Evolutionary conservation across 768 basidiomycete species (phyloP).

Genomic region (Neoboletus brunneissimus): DNA sequence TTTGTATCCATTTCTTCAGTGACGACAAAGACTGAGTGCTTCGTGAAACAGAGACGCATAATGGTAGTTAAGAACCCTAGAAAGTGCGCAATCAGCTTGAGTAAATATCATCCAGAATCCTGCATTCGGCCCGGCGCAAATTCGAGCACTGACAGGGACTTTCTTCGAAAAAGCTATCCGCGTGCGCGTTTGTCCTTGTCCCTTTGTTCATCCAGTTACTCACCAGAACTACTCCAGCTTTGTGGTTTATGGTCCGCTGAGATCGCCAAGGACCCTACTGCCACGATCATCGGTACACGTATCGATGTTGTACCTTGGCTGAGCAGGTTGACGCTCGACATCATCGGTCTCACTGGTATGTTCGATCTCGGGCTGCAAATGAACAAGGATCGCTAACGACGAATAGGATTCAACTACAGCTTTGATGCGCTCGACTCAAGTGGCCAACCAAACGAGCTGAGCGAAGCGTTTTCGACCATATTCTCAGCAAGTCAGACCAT

Average conservation of each 20-base stretch:
- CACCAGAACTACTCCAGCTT: slow-evolving; percentile 26
- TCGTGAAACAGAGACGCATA: slow-evolving; percentile 20
- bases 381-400: background rate
- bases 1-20: background rate
- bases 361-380: background rate
- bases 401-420: slow-evolving; percentile 38
- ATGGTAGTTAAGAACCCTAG: slow-evolving; percentile 23
- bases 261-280: slow-evolving; percentile 26
- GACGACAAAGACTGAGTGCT: background rate
- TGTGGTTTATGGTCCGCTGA: slow-evolving; percentile 46
- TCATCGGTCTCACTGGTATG: slow-evolving; percentile 42
- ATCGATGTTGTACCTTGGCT: slow-evolving; percentile 37
- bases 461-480: slow-evolving; percentile 34
- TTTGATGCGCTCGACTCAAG: slow-evolving; percentile 33
- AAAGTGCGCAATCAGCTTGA: background rate
- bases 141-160: slow-evolving; percentile 54
- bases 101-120: slow-evolving; percentile 46
- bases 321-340: slow-evolving; percentile 37
- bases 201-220: background rate
- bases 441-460: slow-evolving; percentile 30
- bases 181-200: background rate
- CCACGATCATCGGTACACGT: slow-evolving; percentile 10
- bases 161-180: slow-evolving; percentile 51
- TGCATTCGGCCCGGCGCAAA: slow-evolving; percentile 59
- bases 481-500: slow-evolving; percentile 14